Evolutionary conservation across 257 asterid genomes (phyloP), one percentile per base, ranked within the genome.

Genomic region (Haberlea rhodopensis): DNA sequence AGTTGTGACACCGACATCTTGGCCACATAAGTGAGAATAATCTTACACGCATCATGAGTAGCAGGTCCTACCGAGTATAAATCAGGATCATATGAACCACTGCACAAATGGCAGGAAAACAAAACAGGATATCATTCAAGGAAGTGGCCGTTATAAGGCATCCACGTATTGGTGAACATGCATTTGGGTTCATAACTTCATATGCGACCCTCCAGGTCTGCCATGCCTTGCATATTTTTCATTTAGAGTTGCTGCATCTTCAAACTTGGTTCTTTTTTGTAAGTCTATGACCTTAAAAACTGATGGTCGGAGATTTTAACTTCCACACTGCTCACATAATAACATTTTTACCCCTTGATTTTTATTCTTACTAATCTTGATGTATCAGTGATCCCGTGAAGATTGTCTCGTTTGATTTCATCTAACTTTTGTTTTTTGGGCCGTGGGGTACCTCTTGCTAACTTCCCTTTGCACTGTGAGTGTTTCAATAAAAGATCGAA

Each of bases 141-240:
- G 95, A 87, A 77, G 95, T 87, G 43, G 95, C 95, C 11, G 84
- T 87, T 34, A 87, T 87, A 62, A 80, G 91, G 75, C 95, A 87
- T 78, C 95, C 95, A 8, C 88, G 91, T 23, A 72, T 87, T 73
- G 95, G 91, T 81, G 95, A 87, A 84, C 84, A 84, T 69, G 95
- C 95, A 59, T 82, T 87, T 70, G 95, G 87, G 61, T 87, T 87
- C 76, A 87, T 87, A 71, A 87, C 95, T 67, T 87, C 95, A 67
- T 80, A 84, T 49, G 84, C 84, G 55, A 57, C 75, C 52, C 88
- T 87, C 67, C 89, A 80, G 95, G 95, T 86, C 32, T 62, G 31
- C 64, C 63, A 61, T 67, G 26, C 23, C 60, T 49, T 34, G 19
- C 62, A 59, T 66, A 49, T 25, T 63, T 43, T 31, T 65, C n/a